Conservation (phyloP, 2,329 filamentous ascomycete genomes). For the Xylaria sp. region DNA sequence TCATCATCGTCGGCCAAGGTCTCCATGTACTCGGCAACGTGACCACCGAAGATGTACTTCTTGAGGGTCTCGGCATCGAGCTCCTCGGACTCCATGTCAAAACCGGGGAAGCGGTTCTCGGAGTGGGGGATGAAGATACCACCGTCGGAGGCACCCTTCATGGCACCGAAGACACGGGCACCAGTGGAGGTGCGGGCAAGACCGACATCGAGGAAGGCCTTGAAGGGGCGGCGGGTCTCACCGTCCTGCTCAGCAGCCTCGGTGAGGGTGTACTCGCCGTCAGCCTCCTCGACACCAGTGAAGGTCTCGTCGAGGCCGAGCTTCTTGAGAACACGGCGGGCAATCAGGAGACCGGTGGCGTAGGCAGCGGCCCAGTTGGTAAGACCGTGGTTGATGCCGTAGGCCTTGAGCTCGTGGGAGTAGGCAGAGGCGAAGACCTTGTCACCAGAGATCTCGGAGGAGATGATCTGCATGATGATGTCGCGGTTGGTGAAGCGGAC, state of each 20-base stretch:
- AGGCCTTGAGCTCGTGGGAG: conserved; percentile 94
- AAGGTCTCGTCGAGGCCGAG: conserved; percentile 92
- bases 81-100: conserved; percentile 95
- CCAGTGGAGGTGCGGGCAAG: conserved; percentile 95
- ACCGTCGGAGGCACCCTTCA: conserved; percentile 99
- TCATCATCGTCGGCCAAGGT: conserved; percentile 98
- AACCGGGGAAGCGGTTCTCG: conserved; percentile 99
- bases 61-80: conserved; percentile 93
- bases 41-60: conserved; percentile 98
- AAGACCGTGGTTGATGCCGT: conserved; percentile 96
- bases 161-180: conserved; percentile 97
- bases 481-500: conserved; percentile 99
- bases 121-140: conserved; percentile 96
- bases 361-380: conserved; percentile 99
- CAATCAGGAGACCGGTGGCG: conserved; percentile 91
- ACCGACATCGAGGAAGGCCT: conserved; percentile 97
- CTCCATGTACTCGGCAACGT: conserved; percentile 99
- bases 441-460: conserved; percentile 93
- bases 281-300: conserved; percentile 90
- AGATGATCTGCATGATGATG: conserved; percentile 97
- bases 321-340: conserved; percentile 95
- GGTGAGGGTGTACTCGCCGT: conserved; percentile 93
- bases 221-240: conserved; percentile 96
- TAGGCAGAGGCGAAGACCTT: conserved; percentile 93
- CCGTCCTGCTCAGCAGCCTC: conserved; percentile 89